A percentile compares a stretch with the other conserved stretches of the same genome.
Conservation (phyloP, 2,329 filamentous ascomycete species). For the Orbilia blumenaviensis region DNA sequence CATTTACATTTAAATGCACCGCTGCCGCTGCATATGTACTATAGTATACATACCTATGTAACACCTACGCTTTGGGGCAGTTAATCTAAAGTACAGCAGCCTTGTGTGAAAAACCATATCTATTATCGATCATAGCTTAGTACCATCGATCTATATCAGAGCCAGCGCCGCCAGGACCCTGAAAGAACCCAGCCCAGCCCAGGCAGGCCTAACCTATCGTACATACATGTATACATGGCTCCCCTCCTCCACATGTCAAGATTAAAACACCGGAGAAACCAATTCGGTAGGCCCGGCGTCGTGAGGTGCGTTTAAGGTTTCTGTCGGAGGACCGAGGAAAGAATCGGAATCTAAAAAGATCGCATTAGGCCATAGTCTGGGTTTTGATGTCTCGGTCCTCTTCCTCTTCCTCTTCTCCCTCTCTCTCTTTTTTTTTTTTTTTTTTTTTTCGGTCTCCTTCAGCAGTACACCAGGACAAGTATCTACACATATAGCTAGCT, state of each 20-base stretch:
- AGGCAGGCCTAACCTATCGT: slow-evolving; percentile 3
- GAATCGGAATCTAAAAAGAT: slow-evolving; percentile 4
- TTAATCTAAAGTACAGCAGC: slow-evolving; percentile 11
- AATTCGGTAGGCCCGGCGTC: not conserved
- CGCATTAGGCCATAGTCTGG: slow-evolving; percentile 11
- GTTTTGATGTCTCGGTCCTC: slow-evolving; percentile 16
- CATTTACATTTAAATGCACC: not conserved
- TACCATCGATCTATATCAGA: not conserved
- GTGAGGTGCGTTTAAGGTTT: slow-evolving; percentile 44
- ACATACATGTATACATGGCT: no score
- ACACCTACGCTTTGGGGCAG: no score
- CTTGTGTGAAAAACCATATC: not conserved
- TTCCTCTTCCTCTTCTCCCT: no score
- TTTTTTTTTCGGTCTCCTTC: not conserved
- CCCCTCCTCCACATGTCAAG: slow-evolving; percentile 44
- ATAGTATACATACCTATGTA: no score
- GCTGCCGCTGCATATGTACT: slow-evolving; percentile 11
- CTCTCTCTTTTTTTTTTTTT: not conserved
- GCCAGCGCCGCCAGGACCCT: slow-evolving; percentile 31
- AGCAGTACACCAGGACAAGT: no score
- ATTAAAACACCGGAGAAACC: slow-evolving; percentile 40
- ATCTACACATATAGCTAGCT: no score
- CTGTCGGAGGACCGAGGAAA: slow-evolving; percentile 3
- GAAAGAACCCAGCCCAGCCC: no score
- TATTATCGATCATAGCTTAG: not conserved